Percentiles rank a stretch among this genome's conserved stretches.
phyloP scores from a whole-genome alignment of 371 early-diverging fungal species.

The Batkoa obscura region DNA sequence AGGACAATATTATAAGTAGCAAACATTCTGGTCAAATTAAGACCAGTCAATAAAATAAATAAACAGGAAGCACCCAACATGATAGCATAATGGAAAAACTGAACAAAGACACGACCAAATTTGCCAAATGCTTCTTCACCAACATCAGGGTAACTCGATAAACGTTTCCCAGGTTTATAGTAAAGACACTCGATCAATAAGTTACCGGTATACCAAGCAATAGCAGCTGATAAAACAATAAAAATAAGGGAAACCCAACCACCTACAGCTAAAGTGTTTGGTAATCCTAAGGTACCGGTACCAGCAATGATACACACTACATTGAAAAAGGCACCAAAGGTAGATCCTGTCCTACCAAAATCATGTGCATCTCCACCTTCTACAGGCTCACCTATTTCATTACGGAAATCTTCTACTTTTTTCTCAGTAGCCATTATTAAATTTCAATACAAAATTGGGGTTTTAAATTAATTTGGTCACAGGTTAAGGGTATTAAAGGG shows the following conservation, averaged over 20 bases:
- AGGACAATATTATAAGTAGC: slow-evolving; percentile 13
- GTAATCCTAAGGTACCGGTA: slow-evolving; percentile 9
- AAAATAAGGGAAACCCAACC: slow-evolving; percentile 9
- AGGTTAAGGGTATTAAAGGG: no score
- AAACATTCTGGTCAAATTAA: slow-evolving; percentile 18
- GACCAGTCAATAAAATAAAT: slow-evolving; percentile 29
- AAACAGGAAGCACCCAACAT: slow-evolving; percentile 34
- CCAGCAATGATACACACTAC: slow-evolving; percentile 9
- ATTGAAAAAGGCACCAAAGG: slow-evolving; percentile 3
- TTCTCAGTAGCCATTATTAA: no score
- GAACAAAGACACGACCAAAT: slow-evolving; percentile 13
- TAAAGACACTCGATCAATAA: slow-evolving; percentile 9
- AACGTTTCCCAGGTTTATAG: slow-evolving; percentile 3
- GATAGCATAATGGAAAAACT: slow-evolving; percentile 33
- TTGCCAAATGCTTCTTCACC: slow-evolving; percentile 19
- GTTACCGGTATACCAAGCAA: slow-evolving; percentile 7
- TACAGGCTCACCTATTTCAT: no score
- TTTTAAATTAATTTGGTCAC: no score
- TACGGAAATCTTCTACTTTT: no score
- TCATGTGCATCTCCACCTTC: no score
- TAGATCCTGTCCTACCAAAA: not conserved
- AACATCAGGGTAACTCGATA: slow-evolving; percentile 14
- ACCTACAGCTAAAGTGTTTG: slow-evolving; percentile 9
- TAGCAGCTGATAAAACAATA: slow-evolving; percentile 5
- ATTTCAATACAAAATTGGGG: no score